These are phyloP conservation scores for Paramecium bursaria DNA, from an alignment of 73 alveolate species.

Conservation along the genomic window DNA sequence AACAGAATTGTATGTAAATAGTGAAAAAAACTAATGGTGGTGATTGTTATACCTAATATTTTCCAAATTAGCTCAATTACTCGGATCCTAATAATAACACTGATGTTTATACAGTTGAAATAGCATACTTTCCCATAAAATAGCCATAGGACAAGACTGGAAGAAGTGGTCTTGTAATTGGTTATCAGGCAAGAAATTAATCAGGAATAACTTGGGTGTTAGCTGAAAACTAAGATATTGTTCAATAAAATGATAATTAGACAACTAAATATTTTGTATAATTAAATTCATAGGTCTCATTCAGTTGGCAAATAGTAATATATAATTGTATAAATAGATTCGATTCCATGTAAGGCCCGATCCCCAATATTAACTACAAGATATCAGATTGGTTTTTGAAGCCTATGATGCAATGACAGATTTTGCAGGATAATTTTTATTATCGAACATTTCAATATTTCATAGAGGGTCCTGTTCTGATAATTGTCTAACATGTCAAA, in stretches of 20 bases:
- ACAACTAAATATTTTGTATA: no score
- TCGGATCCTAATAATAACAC: background rate
- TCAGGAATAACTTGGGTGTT: no score
- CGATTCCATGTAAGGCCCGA: constrained; percentile 9
- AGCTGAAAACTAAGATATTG: no score
- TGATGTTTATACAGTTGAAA: constrained; percentile 14
- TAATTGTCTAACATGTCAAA: constrained; percentile 1
- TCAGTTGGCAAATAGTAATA: background rate
- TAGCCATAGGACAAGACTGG: constrained; percentile 1
- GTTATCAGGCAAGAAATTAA: no score
- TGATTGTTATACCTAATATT: constrained; percentile 12
- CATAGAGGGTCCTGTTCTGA: constrained; percentile 48
- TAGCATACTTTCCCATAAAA: background rate
- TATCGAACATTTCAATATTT: constrained; percentile 22
- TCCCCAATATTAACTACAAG: no score
- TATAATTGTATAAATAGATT: background rate
- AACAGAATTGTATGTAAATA: constrained; percentile 10
- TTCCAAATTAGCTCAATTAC: no score
- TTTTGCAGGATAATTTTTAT: constrained; percentile 28
- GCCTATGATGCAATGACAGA: constrained; percentile 9
- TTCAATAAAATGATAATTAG: no score
- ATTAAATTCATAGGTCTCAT: no score
- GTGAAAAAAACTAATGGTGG: constrained; percentile 19
- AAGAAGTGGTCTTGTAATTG: constrained; percentile 1
- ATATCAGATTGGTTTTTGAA: constrained; percentile 19